phyloP scores from a whole-genome alignment of 2,329 filamentous ascomycete genomes.

The Aspergillus calidoustus region DNA sequence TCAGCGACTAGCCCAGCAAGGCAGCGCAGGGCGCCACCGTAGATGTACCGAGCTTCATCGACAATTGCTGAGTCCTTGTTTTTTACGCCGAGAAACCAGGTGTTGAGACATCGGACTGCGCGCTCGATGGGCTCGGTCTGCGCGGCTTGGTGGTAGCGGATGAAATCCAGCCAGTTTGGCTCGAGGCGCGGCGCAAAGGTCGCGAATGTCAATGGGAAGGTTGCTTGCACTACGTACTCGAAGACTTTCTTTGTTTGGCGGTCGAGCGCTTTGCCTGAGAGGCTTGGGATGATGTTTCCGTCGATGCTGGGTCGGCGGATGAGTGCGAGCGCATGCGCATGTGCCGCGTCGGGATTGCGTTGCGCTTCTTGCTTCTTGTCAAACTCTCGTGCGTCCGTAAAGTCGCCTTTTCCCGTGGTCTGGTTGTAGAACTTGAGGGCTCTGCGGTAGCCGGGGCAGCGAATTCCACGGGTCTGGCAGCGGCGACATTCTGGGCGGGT shows the following conservation, averaged over 20 bases:
- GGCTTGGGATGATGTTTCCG: constrained; percentile 14
- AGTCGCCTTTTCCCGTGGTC: constrained; percentile 8
- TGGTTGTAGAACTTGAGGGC: constrained; percentile 25
- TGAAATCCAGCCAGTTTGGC: constrained; percentile 27
- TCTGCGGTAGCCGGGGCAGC: constrained; percentile 27
- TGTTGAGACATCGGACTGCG: constrained; percentile 21
- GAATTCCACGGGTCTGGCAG: constrained; percentile 20
- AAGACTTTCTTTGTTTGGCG: constrained; percentile 24
- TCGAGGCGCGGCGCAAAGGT: constrained; percentile 22
- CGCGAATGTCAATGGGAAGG: constrained; percentile 24
- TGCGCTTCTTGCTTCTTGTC: background rate
- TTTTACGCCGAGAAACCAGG: constrained; percentile 22
- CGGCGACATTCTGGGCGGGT: constrained; percentile 26
- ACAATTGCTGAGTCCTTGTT: constrained; percentile 21
- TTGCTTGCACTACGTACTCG: constrained; percentile 21
- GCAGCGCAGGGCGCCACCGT: constrained; percentile 21
- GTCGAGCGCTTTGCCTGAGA: constrained; percentile 19
- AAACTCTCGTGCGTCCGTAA: constrained; percentile 7
- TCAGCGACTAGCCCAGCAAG: constrained; percentile 18
- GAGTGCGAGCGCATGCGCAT: background rate
- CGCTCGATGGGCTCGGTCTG: constrained; percentile 16
- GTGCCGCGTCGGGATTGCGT: background rate
- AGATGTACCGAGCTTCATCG: constrained; percentile 25
- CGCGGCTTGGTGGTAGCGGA: constrained; percentile 18
- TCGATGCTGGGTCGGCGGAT: constrained; percentile 16